Evolutionary conservation across 2,329 filamentous ascomycete species (phyloP), one percentile per base, ranked within the genome.

Genomic region (Penicillium digitatum): DNA sequence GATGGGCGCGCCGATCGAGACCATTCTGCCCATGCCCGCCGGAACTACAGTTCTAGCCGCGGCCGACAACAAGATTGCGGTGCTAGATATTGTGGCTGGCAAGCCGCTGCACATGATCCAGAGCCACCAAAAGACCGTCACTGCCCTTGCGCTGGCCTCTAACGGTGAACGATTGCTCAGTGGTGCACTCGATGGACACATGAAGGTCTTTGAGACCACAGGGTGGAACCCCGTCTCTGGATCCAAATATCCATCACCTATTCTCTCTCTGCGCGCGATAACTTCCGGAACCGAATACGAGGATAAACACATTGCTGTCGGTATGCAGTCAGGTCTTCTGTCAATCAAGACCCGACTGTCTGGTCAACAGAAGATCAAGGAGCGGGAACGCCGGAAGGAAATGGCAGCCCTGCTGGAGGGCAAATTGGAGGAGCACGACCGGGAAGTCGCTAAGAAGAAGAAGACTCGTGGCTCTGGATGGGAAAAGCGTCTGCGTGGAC

Each of bases 61-160:
- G 2, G 86, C 91, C 18, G 92, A 89, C 55, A 95, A 89, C 68
- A 84, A 89, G 59, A 90, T 99, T 66, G 91, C 89, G 6, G 90
- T 99, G 11, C 81, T 99, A 58, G 94, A 99, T 72, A 82, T 99
- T 42, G 88, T 97, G 16, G 93, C 92, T 47, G 94, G 89, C 26
- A 90, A 90, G 68, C 91, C 93, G 5, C 79, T 96, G 55, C 87
- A 91, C 64, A 80, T 95, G 69, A 87, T 99, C 60, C 87, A 87
- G 64, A 97, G 95, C 71, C 94, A 99, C 74, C 94, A 99, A 71
- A 99, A 97, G 83, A 96, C 94, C 0, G 92, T 99, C 57, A 97
- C 94, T 0, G 87, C 88, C 8, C 81, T 99, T 52, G 87, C 87
- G 48, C 78, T 95, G 32, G 92, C 91, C 8, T 92, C 90, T 42